Percentiles rank a stretch among this genome's conserved stretches.
phyloP scores from a whole-genome alignment of 108 stramenopile species.

The Conticribra weissflogii region DNA sequence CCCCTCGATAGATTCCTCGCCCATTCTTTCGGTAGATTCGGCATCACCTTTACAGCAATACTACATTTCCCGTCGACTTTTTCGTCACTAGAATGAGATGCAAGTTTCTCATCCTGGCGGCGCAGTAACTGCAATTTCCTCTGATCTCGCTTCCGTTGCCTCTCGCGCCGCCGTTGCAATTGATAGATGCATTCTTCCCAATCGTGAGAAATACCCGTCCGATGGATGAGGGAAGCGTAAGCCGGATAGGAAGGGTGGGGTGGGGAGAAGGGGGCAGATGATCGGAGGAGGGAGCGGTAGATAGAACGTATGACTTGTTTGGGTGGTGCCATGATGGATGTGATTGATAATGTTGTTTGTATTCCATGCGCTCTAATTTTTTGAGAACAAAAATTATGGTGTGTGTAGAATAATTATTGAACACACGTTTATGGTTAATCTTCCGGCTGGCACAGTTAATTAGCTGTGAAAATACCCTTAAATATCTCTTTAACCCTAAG shows the following conservation, averaged over 20 bases:
- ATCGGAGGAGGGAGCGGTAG: conserved; percentile 73
- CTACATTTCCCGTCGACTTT: no score
- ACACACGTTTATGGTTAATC: no score
- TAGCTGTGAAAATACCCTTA: no score
- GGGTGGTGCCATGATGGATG: conserved; percentile 7
- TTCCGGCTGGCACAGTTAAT: no score
- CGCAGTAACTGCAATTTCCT: background rate
- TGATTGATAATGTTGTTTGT: no score
- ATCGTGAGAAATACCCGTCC: conserved; percentile 67
- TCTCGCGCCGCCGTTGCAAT: background rate
- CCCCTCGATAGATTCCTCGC: conserved; percentile 45
- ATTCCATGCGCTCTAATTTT: no score
- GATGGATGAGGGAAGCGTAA: conserved; percentile 63
- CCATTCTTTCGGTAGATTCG: conserved; percentile 34
- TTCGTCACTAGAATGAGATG: no score
- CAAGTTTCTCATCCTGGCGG: background rate
- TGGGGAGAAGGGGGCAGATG: conserved; percentile 61
- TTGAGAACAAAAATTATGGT: no score
- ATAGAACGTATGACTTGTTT: conserved; percentile 40
- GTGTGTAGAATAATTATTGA: no score
- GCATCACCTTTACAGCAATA: no score
- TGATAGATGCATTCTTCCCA: conserved; percentile 45
- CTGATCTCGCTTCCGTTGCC: background rate
- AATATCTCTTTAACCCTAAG: no score
- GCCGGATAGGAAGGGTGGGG: conserved; percentile 53